Conservation (phyloP, 257 asterid genomes). For the Nicotiana tomentosiformis region DNA sequence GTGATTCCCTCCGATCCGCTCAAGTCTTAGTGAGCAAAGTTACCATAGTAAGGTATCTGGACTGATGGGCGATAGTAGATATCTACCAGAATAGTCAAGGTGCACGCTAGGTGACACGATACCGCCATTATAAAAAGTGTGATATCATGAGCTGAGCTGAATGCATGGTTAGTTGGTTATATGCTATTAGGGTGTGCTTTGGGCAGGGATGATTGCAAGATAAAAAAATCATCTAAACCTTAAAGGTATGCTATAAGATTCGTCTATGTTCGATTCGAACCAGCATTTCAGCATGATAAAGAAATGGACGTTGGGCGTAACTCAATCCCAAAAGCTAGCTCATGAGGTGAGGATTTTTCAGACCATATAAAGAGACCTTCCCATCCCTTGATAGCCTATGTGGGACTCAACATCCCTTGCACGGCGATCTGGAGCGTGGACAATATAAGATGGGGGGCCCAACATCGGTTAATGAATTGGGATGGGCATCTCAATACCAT, state of each 20-base stretch:
- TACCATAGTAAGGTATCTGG: neutral
- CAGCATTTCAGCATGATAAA: no score
- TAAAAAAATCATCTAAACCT: neutral
- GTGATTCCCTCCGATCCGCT: neutral
- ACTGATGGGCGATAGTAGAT: neutral
- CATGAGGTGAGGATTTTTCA: no score
- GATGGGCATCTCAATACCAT: no score
- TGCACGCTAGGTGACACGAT: neutral
- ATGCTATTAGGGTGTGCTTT: neutral
- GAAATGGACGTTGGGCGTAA: no score
- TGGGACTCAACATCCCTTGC: no score
- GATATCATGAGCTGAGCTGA: neutral
- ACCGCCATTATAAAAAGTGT: neutral
- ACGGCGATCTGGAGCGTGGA: no score
- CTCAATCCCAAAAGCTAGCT: no score
- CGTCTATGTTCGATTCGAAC: neutral
- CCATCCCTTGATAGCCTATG: no score
- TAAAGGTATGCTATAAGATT: neutral
- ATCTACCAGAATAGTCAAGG: neutral
- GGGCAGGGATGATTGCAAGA: neutral
- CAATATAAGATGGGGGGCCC: no score
- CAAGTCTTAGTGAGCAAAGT: neutral
- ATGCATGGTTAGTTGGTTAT: neutral
- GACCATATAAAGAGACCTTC: no score
- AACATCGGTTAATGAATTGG: no score